phyloP scores from a whole-genome alignment of 225 moss, liverwort and hornwort species.

The Lunularia cruciata region DNA sequence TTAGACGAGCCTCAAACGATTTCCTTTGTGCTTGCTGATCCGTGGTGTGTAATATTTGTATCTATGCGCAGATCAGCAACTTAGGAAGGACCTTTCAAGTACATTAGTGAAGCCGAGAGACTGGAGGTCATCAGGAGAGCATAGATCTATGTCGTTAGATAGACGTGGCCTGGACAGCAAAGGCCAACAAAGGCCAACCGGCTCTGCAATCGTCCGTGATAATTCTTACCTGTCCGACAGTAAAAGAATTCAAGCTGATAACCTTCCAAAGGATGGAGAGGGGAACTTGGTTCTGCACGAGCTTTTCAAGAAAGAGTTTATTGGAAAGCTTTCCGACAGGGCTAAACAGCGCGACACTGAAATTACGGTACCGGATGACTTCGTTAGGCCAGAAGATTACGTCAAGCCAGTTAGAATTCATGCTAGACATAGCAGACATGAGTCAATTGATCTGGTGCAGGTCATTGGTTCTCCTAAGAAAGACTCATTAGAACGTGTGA shows the following conservation, averaged over 20 bases:
- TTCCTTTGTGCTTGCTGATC: too few species aligned
- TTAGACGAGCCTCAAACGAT: too few species aligned
- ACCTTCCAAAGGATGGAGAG: constrained; percentile 11
- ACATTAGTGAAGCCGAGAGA: neutral
- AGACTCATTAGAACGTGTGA: constrained; percentile 19
- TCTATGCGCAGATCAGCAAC: neutral
- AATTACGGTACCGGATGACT: constrained; percentile 1
- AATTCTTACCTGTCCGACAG: neutral
- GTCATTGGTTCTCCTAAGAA: constrained; percentile 14
- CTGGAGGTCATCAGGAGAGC: constrained; percentile 5
- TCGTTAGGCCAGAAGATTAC: constrained; percentile 12
- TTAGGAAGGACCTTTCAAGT: neutral
- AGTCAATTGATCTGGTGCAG: constrained; percentile 6
- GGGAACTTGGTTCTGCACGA: constrained; percentile 9
- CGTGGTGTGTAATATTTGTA: too few species aligned
- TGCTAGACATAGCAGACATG: neutral
- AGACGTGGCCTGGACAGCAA: neutral
- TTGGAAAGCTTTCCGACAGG: constrained; percentile 33
- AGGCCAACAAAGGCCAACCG: neutral
- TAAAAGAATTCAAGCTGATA: constrained; percentile 5
- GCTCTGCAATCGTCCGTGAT: constrained; percentile 3
- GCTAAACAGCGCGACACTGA: constrained; percentile 28
- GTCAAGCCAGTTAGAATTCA: constrained; percentile 16
- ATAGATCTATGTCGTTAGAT: neutral
- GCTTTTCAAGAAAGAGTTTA: constrained; percentile 38